Evolutionary conservation across 2,329 filamentous ascomycete species (phyloP), one percentile per base, ranked within the genome.

Genomic region (Amesomyces nigricolor): DNA sequence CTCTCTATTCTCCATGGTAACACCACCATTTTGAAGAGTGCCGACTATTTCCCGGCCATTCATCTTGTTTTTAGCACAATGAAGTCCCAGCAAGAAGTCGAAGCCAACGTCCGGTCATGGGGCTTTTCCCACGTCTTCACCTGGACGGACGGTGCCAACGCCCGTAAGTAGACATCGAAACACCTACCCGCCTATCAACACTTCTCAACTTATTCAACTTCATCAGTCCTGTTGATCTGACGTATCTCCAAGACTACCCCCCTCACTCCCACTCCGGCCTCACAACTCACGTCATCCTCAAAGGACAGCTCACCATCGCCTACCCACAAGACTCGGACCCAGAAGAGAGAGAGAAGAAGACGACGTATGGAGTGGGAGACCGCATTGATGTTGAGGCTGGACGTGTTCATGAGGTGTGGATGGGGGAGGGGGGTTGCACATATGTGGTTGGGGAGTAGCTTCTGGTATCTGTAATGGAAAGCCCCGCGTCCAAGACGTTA

Each of bases 81-180:
- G 47, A 75, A 73, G 62, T 72, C 74, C 32, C 74, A 70, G 53
- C 69, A 66, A 56, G 74, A 80, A 40, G 73, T 74, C 38, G 85
- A 89, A 67, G 71, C 73, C 48, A 73, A 87, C 64, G 86, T 89
- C 26, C 76, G 76, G 37, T 81, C 79, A 1, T 89, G 86, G 86
- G 86, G 86, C 1, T 90, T 89, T 66, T 62, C 68, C 2, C 75
- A 83, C 48, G 85, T 88, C 65, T 88, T 88, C 61, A 88, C 85
- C 2, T 89, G 86, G 86, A 83, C 78, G 7, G 87, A 89, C 69
- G 72, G 75, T 19, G 81, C 54, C 13, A 53, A 50, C 16, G 47
- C 60, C 1, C 84, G 85, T 88, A 77, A 67, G 19, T 49, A n/a
- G 17, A 7, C 47, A 14, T 2, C 35, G 51, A 29, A 48, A 32